phyloP scores from a whole-genome alignment of 106 monocot genomes.

The Phalaenopsis aphrodite region DNA sequence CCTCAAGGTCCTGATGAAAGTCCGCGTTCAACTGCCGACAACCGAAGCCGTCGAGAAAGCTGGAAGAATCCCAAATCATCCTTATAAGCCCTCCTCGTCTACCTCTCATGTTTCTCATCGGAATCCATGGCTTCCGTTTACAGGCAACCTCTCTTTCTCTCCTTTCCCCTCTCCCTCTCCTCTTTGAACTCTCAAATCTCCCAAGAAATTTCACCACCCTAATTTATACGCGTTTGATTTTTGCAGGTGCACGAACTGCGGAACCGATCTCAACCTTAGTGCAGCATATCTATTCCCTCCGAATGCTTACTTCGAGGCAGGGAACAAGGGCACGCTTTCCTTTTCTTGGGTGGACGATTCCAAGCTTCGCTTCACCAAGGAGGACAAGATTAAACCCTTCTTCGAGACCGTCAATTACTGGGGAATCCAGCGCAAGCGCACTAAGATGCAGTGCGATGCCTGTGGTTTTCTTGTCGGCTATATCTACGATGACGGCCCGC shows the following conservation, averaged over 20 bases:
- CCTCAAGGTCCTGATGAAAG: no score
- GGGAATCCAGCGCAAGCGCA: conserved; percentile 82
- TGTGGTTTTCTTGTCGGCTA: conserved; percentile 67
- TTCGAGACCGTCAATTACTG: conserved; percentile 95
- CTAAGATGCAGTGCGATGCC: conserved; percentile 56
- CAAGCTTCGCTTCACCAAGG: conserved; percentile 55
- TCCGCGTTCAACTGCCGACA: background rate
- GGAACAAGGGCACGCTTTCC: conserved; percentile 83
- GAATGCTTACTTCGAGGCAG: conserved; percentile 83
- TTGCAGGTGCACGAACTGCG: conserved; percentile 48
- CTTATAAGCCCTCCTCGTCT: background rate
- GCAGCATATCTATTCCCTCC: conserved; percentile 54
- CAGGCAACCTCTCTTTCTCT: conserved; percentile 8
- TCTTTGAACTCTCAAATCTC: background rate
- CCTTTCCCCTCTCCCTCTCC: background rate
- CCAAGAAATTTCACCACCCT: background rate
- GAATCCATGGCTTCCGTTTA: conserved; percentile 8
- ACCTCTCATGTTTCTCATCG: background rate
- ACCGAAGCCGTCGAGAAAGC: background rate
- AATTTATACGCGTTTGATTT: background rate
- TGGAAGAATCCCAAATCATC: background rate
- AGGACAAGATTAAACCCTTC: conserved; percentile 77
- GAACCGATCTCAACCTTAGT: conserved; percentile 72
- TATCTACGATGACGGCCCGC: conserved; percentile 90
- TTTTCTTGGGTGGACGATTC: conserved; percentile 91